phyloP scores from a whole-genome alignment of 2,329 filamentous ascomycete species.

The Chrysosporium keratinophilum region DNA sequence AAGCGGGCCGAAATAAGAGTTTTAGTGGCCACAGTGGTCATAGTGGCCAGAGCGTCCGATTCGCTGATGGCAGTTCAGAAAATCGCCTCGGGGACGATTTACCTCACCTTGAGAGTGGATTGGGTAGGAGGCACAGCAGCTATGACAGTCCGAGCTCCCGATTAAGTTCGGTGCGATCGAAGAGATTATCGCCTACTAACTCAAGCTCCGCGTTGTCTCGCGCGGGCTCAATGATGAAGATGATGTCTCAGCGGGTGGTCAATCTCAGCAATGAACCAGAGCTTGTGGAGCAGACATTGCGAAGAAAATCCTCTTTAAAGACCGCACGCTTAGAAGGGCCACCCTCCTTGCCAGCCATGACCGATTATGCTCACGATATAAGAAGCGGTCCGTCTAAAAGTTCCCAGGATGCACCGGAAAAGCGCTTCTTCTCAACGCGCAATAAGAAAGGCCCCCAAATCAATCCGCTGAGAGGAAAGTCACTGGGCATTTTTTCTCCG shows the following conservation, averaged over 20 bases:
- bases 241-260: constrained; percentile 94
- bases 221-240: constrained; percentile 65
- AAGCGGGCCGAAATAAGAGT: background rate
- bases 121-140: constrained; percentile 45
- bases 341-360: constrained; percentile 40
- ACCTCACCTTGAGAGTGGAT: constrained; percentile 49
- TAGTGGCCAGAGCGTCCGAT: constrained; percentile 45
- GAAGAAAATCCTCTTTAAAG: constrained; percentile 45
- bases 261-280: constrained; percentile 93
- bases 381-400: constrained; percentile 25
- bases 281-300: constrained; percentile 60
- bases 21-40: constrained; percentile 18
- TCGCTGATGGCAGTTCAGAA: constrained; percentile 32
- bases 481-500: constrained; percentile 71
- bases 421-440: constrained; percentile 22
- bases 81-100: constrained; percentile 52
- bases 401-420: constrained; percentile 29
- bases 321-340: constrained; percentile 44
- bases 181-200: constrained; percentile 54
- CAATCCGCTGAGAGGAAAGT: constrained; percentile 80
- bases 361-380: constrained; percentile 38
- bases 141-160: constrained; percentile 31
- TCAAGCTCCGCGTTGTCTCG: constrained; percentile 53
- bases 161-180: constrained; percentile 20
- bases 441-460: constrained; percentile 30